Conservation (phyloP, 163 green algal species). For the Chlorella variabilis region DNA sequence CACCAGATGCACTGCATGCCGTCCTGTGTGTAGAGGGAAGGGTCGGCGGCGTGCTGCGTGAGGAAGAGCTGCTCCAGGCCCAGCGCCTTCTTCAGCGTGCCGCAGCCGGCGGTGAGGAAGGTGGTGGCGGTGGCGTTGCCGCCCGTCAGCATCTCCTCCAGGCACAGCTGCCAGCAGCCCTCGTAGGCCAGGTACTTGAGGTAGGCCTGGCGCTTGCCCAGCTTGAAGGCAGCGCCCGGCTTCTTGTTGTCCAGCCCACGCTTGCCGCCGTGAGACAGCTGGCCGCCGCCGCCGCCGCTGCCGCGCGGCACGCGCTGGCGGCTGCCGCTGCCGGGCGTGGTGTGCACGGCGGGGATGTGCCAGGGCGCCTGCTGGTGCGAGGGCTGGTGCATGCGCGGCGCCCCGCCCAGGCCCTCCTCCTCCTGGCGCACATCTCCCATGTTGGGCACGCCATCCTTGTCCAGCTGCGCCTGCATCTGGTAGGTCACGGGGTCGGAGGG, state of each 20-base stretch:
- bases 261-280: slow-evolving; percentile 13
- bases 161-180: slow-evolving; percentile 60
- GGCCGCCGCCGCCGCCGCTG: not conserved
- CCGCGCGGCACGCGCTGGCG: not conserved
- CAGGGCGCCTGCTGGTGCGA: slow-evolving; percentile 13
- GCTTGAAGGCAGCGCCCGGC: slow-evolving; percentile 60
- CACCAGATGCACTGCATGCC: slow-evolving; percentile 40
- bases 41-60: slow-evolving; percentile 11
- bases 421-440: slow-evolving; percentile 24
- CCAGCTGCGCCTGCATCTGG: slow-evolving; percentile 22
- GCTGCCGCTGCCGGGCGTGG: slow-evolving; percentile 12
- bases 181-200: slow-evolving; percentile 82
- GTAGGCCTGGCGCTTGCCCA: slow-evolving; percentile 76
- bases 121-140: slow-evolving; percentile 35
- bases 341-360: slow-evolving; percentile 33
- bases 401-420: not conserved
- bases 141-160: slow-evolving; percentile 43
- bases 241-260: slow-evolving; percentile 33
- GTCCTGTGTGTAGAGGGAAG: slow-evolving; percentile 37
- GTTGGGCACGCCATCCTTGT: slow-evolving; percentile 36
- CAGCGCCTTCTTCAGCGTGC: slow-evolving; percentile 61
- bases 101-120: slow-evolving; percentile 71
- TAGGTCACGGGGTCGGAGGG: slow-evolving; percentile 38
- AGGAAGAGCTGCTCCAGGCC: slow-evolving; percentile 58
- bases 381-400: not conserved